Conservation (phyloP, 352 stramenopile genomes). For the Phytophthora hibernalis region DNA sequence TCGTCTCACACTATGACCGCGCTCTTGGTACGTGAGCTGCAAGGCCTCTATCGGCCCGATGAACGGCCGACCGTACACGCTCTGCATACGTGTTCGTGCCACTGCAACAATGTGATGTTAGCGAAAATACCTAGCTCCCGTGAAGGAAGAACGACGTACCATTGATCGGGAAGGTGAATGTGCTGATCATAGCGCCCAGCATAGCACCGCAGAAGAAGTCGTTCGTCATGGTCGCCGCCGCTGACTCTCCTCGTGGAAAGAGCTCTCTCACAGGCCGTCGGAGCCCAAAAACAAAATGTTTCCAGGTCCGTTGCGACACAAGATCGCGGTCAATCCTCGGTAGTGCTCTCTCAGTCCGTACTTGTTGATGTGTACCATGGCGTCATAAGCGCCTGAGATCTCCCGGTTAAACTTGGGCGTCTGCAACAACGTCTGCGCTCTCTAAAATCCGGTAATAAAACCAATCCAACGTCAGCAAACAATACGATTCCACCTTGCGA, state of each 20-base stretch:
- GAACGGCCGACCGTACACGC: conserved; percentile 72
- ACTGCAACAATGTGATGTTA: conserved; percentile 43
- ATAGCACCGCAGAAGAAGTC: conserved; percentile 89
- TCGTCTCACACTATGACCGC: conserved; percentile 57
- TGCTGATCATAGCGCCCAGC: conserved; percentile 86
- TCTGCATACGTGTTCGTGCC: conserved; percentile 85
- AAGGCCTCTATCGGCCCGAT: conserved; percentile 66
- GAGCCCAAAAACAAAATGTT: conserved; percentile 90
- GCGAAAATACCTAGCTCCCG: neutral
- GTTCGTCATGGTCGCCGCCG: conserved; percentile 56
- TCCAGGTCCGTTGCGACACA: conserved; percentile 84
- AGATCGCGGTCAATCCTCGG: conserved; percentile 77
- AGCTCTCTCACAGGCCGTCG: conserved; percentile 73
- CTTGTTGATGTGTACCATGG: conserved; percentile 81
- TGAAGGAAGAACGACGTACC: conserved; percentile 40
- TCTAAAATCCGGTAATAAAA: conserved; percentile 39
- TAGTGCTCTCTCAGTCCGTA: conserved; percentile 86
- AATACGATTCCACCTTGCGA: neutral
- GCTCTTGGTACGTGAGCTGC: conserved; percentile 75
- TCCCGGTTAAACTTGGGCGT: conserved; percentile 88
- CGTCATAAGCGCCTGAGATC: conserved; percentile 79
- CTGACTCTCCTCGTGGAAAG: conserved; percentile 61
- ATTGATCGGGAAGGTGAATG: conserved; percentile 86
- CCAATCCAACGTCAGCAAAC: conserved; percentile 3
- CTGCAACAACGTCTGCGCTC: conserved; percentile 87